phyloP scores from a whole-genome alignment of 305 asterid genomes.

The Fraxinus angustifolia region DNA sequence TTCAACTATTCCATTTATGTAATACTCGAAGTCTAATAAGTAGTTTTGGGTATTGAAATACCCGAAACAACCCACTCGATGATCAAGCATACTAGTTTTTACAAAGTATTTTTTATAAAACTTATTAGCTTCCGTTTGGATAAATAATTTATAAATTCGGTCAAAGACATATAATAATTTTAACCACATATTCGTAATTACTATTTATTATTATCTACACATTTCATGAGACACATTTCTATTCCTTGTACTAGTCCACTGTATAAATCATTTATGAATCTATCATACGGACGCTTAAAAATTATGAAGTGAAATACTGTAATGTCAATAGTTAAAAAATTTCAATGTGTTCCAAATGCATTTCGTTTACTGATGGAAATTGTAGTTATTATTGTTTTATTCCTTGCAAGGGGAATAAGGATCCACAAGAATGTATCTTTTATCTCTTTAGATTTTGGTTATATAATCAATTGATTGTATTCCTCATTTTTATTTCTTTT shows the following conservation, averaged over 20 bases:
- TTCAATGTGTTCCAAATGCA: neutral
- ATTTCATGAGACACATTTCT: too few species aligned
- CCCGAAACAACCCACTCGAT: neutral
- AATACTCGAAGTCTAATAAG: neutral
- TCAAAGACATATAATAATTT: neutral
- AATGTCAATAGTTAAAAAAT: neutral
- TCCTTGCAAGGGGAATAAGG: neutral
- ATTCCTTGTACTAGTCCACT: neutral
- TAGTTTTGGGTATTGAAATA: neutral
- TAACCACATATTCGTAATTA: neutral
- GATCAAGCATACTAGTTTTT: neutral
- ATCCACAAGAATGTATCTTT: neutral
- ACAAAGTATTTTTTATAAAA: neutral
- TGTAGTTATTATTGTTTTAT: neutral
- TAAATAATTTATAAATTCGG: too few species aligned
- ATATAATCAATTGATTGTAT: neutral
- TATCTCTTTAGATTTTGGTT: neutral
- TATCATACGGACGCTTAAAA: neutral
- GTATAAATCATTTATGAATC: too few species aligned
- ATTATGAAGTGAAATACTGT: neutral
- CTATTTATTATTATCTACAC: neutral
- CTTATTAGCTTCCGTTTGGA: neutral
- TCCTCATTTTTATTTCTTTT: neutral
- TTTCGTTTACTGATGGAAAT: neutral
- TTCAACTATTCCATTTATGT: neutral